Evolutionary conservation across 257 asterid species (phyloP).

Genomic region (Nicotiana tabacum): DNA sequence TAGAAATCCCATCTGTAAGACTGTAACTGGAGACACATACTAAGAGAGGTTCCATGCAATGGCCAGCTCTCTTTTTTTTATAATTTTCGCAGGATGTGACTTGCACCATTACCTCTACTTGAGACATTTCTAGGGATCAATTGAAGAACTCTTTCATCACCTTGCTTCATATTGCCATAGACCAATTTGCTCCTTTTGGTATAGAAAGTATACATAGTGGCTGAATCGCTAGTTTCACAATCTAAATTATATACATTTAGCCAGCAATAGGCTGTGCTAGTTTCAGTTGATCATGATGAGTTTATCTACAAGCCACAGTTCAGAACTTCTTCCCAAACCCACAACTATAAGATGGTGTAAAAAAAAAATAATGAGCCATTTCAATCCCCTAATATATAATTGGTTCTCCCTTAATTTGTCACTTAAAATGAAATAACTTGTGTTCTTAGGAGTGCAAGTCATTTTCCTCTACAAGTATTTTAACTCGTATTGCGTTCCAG

Average conservation of each 20-base stretch:
- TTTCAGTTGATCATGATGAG: background rate
- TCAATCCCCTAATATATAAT: background rate
- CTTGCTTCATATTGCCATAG: background rate
- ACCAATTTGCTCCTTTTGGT: background rate
- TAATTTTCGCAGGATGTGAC: background rate
- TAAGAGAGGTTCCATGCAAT: background rate
- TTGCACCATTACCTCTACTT: background rate
- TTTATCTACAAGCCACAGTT: background rate
- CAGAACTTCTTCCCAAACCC: background rate
- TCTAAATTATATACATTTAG: background rate
- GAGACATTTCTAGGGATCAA: background rate
- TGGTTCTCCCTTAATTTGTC: background rate
- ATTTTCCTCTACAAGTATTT: background rate
- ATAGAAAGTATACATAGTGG: background rate
- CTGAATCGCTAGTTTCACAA: background rate
- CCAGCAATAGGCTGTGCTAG: background rate
- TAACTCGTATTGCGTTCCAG: background rate
- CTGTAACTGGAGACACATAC: background rate
- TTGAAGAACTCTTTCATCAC: background rate
- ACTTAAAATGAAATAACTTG: background rate
- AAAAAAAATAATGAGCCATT: background rate
- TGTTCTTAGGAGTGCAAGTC: background rate
- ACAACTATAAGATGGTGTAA: background rate
- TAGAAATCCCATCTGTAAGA: background rate
- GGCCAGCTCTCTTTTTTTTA: background rate